Percentiles rank a stretch among this genome's conserved stretches.
Conservation (phyloP, 805 yeast genomes). For the Scheffersomyces ergatensis region DNA sequence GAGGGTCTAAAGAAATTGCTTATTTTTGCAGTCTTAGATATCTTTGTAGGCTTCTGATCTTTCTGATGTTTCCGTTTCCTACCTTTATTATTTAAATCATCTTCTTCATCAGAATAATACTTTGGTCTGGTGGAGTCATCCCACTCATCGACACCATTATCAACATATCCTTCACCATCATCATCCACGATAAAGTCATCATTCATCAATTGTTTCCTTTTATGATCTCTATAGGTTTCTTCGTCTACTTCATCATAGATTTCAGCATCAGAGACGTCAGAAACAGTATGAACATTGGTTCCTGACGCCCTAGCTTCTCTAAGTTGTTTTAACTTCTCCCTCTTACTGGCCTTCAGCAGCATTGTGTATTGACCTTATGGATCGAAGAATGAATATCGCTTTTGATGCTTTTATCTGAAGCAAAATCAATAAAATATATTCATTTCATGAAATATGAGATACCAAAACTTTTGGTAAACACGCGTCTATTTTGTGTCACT, state of each 20-base stretch:
- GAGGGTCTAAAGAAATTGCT: constrained; percentile 50
- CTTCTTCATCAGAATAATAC: constrained; percentile 57
- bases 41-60: constrained; percentile 32
- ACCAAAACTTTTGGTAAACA: neutral
- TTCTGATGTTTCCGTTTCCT: constrained; percentile 19
- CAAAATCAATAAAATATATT: too few species aligned
- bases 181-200: constrained; percentile 96
- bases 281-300: constrained; percentile 29
- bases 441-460: too few species aligned
- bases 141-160: constrained; percentile 92
- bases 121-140: constrained; percentile 51
- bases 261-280: constrained; percentile 44
- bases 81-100: constrained; percentile 18
- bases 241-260: constrained; percentile 91
- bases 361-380: constrained; percentile 8
- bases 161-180: constrained; percentile 90
- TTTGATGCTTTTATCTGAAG: too few species aligned
- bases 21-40: constrained; percentile 46
- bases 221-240: constrained; percentile 68
- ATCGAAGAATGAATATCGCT: too few species aligned
- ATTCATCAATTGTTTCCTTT: constrained; percentile 74
- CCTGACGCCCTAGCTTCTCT: constrained; percentile 65
- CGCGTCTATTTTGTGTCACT: neutral
- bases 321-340: constrained; percentile 56
- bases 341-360: constrained; percentile 31